Evolutionary conservation across 2,329 filamentous ascomycete species (phyloP).

Genomic region (Arachnomyces sp.): DNA sequence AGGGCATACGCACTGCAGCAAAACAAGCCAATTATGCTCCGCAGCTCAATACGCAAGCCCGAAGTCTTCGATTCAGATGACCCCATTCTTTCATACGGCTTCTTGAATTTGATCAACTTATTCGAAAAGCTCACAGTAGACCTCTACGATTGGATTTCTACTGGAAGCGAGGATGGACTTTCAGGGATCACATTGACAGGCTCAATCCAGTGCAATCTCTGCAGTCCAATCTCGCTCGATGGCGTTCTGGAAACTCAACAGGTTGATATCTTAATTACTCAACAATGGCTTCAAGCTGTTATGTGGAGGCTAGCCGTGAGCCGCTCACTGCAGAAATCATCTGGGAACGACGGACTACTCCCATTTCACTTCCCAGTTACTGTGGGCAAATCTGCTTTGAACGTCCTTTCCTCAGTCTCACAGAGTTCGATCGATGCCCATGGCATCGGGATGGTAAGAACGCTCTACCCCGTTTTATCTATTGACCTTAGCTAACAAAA

Average conservation of each 20-base stretch:
- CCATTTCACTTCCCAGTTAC: conserved; percentile 58
- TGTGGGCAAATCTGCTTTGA: conserved; percentile 54
- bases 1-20: conserved; percentile 65
- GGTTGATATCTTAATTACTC: conserved; percentile 59
- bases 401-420: conserved; percentile 64
- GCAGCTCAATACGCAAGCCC: conserved; percentile 56
- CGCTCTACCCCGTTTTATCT: not conserved
- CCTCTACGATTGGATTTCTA: conserved; percentile 32
- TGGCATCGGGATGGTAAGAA: conserved; percentile 62
- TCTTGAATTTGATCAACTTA: conserved; percentile 32
- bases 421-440: conserved; percentile 67
- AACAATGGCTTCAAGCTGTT: conserved; percentile 63
- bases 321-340: conserved; percentile 52
- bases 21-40: conserved; percentile 60
- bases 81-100: conserved; percentile 32
- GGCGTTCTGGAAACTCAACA: conserved; percentile 56
- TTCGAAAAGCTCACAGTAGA: conserved; percentile 31
- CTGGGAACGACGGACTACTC: conserved; percentile 48
- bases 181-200: conserved; percentile 23
- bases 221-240: conserved; percentile 48
- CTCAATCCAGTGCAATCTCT: conserved; percentile 45
- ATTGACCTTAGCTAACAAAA: too few species aligned
- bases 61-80: conserved; percentile 54
- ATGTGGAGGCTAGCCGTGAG: conserved; percentile 66
- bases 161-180: conserved; percentile 24